phyloP scores from a whole-genome alignment of 2,329 filamentous ascomycete genomes.

The Amylocarpus encephaloides region DNA sequence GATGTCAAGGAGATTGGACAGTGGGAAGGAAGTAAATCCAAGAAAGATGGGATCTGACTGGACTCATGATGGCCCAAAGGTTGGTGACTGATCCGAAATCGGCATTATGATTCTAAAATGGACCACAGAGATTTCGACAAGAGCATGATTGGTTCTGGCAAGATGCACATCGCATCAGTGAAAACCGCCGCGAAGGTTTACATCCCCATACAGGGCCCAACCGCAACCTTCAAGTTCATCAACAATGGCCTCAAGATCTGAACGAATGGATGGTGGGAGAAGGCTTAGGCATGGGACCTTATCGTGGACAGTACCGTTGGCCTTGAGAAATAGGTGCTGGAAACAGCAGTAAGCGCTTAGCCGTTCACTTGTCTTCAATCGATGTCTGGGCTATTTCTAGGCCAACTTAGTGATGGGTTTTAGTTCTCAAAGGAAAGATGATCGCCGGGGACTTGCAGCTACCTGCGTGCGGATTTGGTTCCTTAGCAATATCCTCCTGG shows the following conservation, averaged over 20 bases:
- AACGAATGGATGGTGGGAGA: constrained; percentile 6
- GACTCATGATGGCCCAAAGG: constrained; percentile 25
- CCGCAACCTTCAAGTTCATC: constrained; percentile 13
- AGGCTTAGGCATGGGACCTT: background rate
- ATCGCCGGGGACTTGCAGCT: no score
- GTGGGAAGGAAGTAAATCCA: constrained; percentile 10
- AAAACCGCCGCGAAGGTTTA: constrained; percentile 14
- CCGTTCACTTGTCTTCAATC: no score
- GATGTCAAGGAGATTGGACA: constrained; percentile 10
- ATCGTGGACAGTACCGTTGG: background rate
- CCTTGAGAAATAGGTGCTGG: background rate
- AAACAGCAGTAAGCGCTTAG: no score
- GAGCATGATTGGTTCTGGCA: constrained; percentile 28
- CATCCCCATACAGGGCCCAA: constrained; percentile 1
- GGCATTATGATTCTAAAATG: background rate
- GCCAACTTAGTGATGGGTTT: no score
- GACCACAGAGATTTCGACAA: constrained; percentile 21
- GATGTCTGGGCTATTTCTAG: no score
- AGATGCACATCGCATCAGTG: constrained; percentile 23
- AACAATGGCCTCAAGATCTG: constrained; percentile 12
- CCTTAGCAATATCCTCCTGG: no score
- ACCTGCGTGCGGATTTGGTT: no score
- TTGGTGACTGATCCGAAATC: background rate
- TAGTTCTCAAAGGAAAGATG: no score
- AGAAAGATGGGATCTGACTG: constrained; percentile 23